phyloP scores from a whole-genome alignment of 2,329 filamentous ascomycete species.

The Lecanicillium sp. region DNA sequence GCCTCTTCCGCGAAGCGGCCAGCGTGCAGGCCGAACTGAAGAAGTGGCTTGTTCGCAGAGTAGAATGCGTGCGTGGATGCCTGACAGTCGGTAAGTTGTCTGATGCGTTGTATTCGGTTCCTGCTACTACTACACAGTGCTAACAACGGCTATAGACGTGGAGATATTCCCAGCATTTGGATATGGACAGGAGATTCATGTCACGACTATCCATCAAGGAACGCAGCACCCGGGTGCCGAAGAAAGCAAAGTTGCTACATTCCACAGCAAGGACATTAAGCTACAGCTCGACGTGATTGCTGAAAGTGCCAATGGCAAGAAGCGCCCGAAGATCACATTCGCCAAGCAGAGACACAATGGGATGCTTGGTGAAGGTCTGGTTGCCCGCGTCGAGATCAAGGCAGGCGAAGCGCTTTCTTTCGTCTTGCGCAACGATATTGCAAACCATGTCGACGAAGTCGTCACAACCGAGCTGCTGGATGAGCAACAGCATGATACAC shows the following conservation, averaged over 20 bases:
- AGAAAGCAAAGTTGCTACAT: slow-evolving; percentile 56
- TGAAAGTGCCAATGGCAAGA: slow-evolving; percentile 41
- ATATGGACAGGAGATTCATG: slow-evolving; percentile 60
- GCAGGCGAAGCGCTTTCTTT: slow-evolving; percentile 67
- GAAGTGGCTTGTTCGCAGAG: slow-evolving; percentile 63
- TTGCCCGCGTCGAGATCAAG: slow-evolving; percentile 50
- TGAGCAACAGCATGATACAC: slow-evolving; percentile 61
- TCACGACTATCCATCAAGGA: slow-evolving; percentile 47
- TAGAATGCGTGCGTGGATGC: slow-evolving; percentile 65
- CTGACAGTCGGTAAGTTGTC: slow-evolving; percentile 58
- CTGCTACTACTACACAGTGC: slow-evolving; percentile 5
- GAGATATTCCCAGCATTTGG: slow-evolving; percentile 69
- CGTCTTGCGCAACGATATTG: slow-evolving; percentile 57
- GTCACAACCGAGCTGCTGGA: slow-evolving; percentile 56
- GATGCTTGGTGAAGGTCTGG: slow-evolving; percentile 57
- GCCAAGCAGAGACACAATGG: slow-evolving; percentile 44
- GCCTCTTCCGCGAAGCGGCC: slow-evolving; percentile 47
- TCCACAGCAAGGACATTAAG: slow-evolving; percentile 51
- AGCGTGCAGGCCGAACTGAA: slow-evolving; percentile 57
- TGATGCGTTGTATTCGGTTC: slow-evolving; percentile 12
- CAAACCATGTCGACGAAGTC: slow-evolving; percentile 49
- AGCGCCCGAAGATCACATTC: slow-evolving; percentile 50
- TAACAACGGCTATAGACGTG: slow-evolving; percentile 40
- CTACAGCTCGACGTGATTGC: slow-evolving; percentile 64
- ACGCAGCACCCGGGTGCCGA: slow-evolving; percentile 32